Conservation (phyloP, 257 asterid genomes). For the Solanum sitiens region DNA sequence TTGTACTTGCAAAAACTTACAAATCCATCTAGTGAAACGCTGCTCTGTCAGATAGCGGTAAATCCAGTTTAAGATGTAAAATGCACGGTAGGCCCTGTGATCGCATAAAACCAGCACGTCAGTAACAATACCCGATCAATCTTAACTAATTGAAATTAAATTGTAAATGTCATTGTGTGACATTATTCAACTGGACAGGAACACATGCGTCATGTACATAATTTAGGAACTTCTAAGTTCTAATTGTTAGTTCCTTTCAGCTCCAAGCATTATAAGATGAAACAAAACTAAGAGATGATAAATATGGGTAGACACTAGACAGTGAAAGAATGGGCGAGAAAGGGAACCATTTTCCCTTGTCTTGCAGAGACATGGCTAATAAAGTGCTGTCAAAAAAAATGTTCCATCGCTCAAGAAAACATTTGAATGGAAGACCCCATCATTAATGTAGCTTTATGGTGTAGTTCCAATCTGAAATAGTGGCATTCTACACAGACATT, state of each 20-base stretch:
- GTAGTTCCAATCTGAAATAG: background rate
- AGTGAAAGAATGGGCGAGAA: background rate
- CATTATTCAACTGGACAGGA: background rate
- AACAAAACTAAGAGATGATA: background rate
- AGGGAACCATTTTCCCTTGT: background rate
- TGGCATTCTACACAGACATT: background rate
- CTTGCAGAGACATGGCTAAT: background rate
- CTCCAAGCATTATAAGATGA: background rate
- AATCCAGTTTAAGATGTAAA: conserved; percentile 89
- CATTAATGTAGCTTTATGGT: background rate
- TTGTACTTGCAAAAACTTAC: conserved; percentile 31
- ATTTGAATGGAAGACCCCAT: background rate
- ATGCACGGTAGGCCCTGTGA: conserved; percentile 79
- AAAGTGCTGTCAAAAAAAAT: background rate
- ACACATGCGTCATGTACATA: background rate
- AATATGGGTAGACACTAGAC: background rate
- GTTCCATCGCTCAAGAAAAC: background rate
- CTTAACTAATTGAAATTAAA: background rate
- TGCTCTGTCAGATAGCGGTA: conserved; percentile 86
- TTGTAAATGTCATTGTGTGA: background rate
- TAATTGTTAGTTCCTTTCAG: background rate
- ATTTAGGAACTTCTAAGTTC: background rate
- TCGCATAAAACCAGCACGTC: background rate
- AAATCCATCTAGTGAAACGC: conserved; percentile 67
- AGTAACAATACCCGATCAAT: background rate